Evolutionary conservation across 495 filamentous ascomycete genomes (phyloP), one percentile per base, ranked within the genome.

Genomic region (Neurospora pannonica): DNA sequence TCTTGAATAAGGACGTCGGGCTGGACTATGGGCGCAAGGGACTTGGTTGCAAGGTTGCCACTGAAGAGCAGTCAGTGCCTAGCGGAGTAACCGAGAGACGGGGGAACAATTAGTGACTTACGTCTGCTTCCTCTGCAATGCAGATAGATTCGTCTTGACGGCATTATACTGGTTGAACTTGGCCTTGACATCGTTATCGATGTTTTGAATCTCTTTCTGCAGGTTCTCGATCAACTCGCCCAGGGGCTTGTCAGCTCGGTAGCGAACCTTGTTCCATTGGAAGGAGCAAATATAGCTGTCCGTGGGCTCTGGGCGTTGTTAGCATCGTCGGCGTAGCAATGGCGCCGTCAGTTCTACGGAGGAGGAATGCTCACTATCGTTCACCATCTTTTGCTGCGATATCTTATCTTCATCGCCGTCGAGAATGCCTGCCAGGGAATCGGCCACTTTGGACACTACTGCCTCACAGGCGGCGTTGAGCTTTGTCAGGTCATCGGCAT

Each of bases 231-330:
- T 91, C 71, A 98, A 83, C 77, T 98, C 94, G 31, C 90, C 88
- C 70, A 99, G 85, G 38, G 96, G 88, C 81, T 92, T 95, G 81
- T 99, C 96, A 71, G 93, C 92, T 71, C 95, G 90, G 81, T 98
- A 99, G 82, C 97, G 95, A 81, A 95, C 92, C 81, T 95, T 97
- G 82, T 98, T 97, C 96, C 96, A 99, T 71, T 87, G 87, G 83
- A 97, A 99, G 10, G 89, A 89, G 78, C 91, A 90, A 42, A 99
- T 85, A 81, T 99, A 99, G 78, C 95, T 92, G 77, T 97, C 96
- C 71, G 93, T 94, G 42, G 96, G 95, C 80, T 97, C 95, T 97
- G 76, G 37, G 71, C 38, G 15, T 7, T 17, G 72, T 73, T 15
- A 71, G 73, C 31, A 71, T 43, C 28, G 24, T 48, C 72, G 40